Evolutionary conservation across 768 basidiomycete species (phyloP), one percentile per base, ranked within the genome.

Genomic region (Panaeolus papilionaceus): DNA sequence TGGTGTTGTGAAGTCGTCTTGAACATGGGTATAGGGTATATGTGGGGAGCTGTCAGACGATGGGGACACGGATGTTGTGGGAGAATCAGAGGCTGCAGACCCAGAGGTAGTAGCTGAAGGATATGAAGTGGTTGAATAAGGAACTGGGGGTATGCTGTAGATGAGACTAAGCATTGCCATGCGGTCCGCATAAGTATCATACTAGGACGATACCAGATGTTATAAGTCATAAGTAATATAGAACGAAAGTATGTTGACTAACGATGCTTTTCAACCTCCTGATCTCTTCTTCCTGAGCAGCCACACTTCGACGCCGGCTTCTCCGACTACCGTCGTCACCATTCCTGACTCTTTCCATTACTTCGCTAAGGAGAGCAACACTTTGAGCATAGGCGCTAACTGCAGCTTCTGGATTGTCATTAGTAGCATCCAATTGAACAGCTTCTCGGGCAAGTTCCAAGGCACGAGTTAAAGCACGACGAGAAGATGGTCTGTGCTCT

Each of bases 101-200:
- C 85, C 83, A 49, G 84, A 70, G 37, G 74, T 70, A 40, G 76
- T 62, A 61, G 72, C 71, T 40, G 77, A 76, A 76, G 86, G 87
- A 62, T 84, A 73, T 7, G 86, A 83, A 16, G 87, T 77, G 33
- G 88, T 85, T 11, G 91, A 84, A 74, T 92, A 88, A 23, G 91
- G 90, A 51, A 88, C 85, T 51, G 91, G 85, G 28, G 92, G 92
- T 77, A 95, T 94, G 77, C 89, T 91, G 82, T 95, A 95, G 69
- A 95, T 94, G 70, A 93, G 85, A 72, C 92, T 93, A 65, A 97
- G 86, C 74, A 96, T 95, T 74, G 93, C 92, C 92, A 97, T 95
- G 63, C 95, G 88, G 78, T 97, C 94, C 67, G 93, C 94, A 77
- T 97, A 97, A 9, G 95, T 96, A 78, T 97, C 95, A 75, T 96